A percentile compares a stretch with the other conserved stretches of the same genome.
These are phyloP conservation scores for Macrotyloma uniflorum DNA, from an alignment of 306 rosid genomes.

Conservation along the genomic window DNA sequence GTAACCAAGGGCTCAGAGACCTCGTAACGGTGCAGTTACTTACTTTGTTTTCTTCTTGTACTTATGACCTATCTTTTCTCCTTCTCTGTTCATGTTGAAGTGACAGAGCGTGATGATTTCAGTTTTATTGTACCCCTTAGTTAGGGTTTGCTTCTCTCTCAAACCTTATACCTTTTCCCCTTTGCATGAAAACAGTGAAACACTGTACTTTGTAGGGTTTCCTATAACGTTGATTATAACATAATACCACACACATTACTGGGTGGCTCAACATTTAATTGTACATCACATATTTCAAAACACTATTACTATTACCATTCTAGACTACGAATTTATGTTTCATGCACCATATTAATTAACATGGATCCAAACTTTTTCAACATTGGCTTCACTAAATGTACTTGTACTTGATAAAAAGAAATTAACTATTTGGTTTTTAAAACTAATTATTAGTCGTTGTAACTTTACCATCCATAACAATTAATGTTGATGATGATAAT, in stretches of 20 bases:
- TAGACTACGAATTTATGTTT: not conserved
- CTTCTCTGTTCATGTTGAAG: conserved; percentile 42
- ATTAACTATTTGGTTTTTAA: too few species aligned
- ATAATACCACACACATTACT: conserved; percentile 6
- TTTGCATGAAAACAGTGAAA: conserved; percentile 43
- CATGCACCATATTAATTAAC: not conserved
- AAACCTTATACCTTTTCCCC: conserved; percentile 32
- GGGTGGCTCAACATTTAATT: conserved; percentile 27
- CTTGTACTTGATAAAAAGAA: too few species aligned
- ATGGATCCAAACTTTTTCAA: not conserved
- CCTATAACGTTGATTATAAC: conserved; percentile 36
- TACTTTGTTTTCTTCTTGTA: not conserved
- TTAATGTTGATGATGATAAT: not conserved
- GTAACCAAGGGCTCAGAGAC: conserved; percentile 25
- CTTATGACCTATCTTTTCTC: conserved; percentile 24
- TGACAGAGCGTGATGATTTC: conserved; percentile 18
- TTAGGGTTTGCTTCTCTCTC: conserved; percentile 22
- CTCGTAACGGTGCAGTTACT: not conserved
- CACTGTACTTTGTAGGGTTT: conserved; percentile 38
- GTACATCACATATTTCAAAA: conserved; percentile 12
- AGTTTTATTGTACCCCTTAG: conserved; percentile 4
- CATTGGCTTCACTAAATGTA: not conserved
- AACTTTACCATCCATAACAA: not conserved
- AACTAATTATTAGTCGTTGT: not conserved
- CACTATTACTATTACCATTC: not conserved